Percentiles rank a stretch among this genome's conserved stretches.
Evolutionary conservation across 1,284 basidiomycete genomes (phyloP).

Genomic region (Cutaneotrichosporon cutaneum): DNA sequence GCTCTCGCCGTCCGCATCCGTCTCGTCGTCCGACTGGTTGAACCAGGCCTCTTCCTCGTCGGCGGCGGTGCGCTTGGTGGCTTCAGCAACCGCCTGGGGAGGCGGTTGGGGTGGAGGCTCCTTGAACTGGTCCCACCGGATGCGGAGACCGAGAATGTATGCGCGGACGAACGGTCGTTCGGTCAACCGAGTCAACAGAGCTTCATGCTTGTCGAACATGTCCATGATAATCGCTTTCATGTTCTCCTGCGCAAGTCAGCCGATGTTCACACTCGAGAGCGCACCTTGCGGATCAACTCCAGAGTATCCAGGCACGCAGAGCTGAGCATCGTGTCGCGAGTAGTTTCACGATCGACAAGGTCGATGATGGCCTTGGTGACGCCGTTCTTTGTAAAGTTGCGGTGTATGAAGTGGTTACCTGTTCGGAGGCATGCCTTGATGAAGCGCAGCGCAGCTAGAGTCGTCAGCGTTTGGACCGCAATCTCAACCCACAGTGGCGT

Average conservation of each 20-base stretch:
- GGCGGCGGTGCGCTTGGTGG: conserved; percentile 58
- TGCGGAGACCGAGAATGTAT: conserved; percentile 60
- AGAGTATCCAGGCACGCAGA: conserved; percentile 95
- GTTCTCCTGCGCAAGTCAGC: conserved; percentile 66
- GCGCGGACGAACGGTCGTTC: conserved; percentile 50
- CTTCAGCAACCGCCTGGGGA: conserved; percentile 57
- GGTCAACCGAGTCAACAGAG: conserved; percentile 65
- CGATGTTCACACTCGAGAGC: background rate
- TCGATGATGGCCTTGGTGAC: conserved; percentile 78
- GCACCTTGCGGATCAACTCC: conserved; percentile 79
- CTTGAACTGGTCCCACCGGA: conserved; percentile 86
- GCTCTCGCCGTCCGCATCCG: conserved; percentile 7
- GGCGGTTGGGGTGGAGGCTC: conserved; percentile 66
- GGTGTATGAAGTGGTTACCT: conserved; percentile 81
- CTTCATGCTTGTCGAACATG: conserved; percentile 75
- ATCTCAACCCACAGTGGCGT: conserved; percentile 65
- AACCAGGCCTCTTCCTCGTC: conserved; percentile 82
- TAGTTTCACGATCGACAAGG: conserved; percentile 74
- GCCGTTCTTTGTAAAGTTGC: conserved; percentile 81
- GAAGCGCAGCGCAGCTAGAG: conserved; percentile 81
- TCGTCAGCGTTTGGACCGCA: background rate
- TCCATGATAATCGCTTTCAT: conserved; percentile 78
- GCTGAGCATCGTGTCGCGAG: conserved; percentile 85
- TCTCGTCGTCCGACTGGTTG: conserved; percentile 65
- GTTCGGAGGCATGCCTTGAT: conserved; percentile 81